Base-by-base conservation (phyloP, 1,284 basidiomycete genomes). In the Apiotrichum gamsii region DNA sequence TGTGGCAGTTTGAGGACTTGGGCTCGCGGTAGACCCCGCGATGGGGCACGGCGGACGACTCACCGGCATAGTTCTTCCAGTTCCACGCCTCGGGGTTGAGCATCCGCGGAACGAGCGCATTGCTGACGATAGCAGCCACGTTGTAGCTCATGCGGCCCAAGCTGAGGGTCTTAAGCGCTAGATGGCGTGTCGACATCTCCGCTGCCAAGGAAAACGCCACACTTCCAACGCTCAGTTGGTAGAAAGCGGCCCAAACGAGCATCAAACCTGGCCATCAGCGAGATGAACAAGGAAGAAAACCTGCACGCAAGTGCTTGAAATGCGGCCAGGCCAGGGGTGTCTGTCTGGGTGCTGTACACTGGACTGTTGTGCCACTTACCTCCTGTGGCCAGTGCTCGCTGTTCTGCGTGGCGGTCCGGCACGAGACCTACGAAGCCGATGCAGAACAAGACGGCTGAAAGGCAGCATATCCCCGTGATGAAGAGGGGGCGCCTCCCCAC, bases 111-210 rank as follows among this genome's bases (percentile, higher is more conserved):
- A 64, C 67, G n/a, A 74, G 52, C 23, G 70, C 59, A 39, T 61
- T 62, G 52, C 51, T 51, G 53, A 65, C 54, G 54, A 71, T 73
- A 51, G 75, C 75, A 53, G 72, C 69, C 39, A 64, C 56, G 46
- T 64, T 67, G 59, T 70, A 71, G 2, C 58, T 51, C 35, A 57
- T 58, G 37, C 78, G 70, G 20, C 74, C 71, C 21, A 79, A 65
- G 0, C 73, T 76, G 51, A 78, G 72, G 3, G 77, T 75, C 65
- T 78, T 78, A 51, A 74, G 70, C 31, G 71, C 62, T 8, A 76
- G 65, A 25, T 74, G 67, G n/a, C 72, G 69, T 10, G 74, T 72
- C 0, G 70, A 62, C 39, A 76, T 63, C 43, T 77, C 76, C 16
- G 73, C 71, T 5, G 76, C 74, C 33, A 77, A 59, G 25, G 68